Evolutionary conservation across 768 basidiomycete genomes (phyloP), one percentile per base, ranked within the genome.

Genomic region (Hemileccinum impolitum): DNA sequence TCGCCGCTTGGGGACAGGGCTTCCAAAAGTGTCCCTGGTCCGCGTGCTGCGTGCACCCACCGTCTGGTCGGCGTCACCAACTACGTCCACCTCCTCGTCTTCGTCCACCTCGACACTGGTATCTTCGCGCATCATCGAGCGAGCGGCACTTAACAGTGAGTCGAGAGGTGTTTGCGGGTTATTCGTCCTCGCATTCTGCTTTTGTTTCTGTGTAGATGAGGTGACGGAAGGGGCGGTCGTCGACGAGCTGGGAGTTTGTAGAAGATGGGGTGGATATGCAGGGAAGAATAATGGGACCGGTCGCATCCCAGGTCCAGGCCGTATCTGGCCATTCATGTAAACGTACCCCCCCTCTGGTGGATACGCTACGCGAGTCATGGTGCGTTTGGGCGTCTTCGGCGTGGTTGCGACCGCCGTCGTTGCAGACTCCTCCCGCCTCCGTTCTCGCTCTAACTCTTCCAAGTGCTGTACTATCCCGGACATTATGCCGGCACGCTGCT

Each of bases 71-170:
- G 56, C 62, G 10, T 60, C 57, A 9, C 48, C 58, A 0, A 63
- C 36, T 0, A 61, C 26, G n/a, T 60, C 61, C 25, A 55, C 60
- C 13, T 54, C 57, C 38, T 65, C 69, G 11, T 66, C 66, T 46
- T 70, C 70, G 43, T 67, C 58, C 3, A 52, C 62, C 10, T 58
- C 60, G 11, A 26, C 54, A 63, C 72, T 30, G 4, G 62, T 57
- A 23, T 64, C 69, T 21, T 68, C 65, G n/a, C 63, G 69, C 59
- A 80, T 77, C 73, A 82, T 76, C 47, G 76, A 75, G 39, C 79
- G 72, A 26, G 84, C 83, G 4, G 83, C 84, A 51, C 72, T 80
- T 15, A 85, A 59, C 18, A 85, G 65, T 0, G 82, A 84, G 49
- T 82, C 81, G 35, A 85, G 63, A 2, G 81, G 77, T 1, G 76